phyloP scores from a whole-genome alignment of 352 stramenopile genomes.

The Phytophthora europaea region DNA sequence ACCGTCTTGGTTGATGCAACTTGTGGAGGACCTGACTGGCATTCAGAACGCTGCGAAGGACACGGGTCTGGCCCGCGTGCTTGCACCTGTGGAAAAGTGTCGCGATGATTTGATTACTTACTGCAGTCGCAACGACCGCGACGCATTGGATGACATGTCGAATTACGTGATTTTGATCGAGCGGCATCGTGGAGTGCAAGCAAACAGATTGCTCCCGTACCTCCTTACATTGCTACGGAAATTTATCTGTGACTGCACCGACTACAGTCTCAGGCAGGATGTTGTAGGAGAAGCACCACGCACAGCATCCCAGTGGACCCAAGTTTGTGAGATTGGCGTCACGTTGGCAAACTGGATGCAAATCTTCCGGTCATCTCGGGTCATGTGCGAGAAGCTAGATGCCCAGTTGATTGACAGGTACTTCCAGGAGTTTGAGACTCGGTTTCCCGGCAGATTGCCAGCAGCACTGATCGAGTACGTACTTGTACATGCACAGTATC shows the following conservation, averaged over 20 bases:
- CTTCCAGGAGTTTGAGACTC: constrained; percentile 13
- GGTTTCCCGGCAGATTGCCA: constrained; percentile 1
- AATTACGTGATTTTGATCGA: constrained; percentile 18
- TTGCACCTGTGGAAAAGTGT: not conserved
- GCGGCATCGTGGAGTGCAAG: constrained; percentile 4
- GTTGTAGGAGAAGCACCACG: not conserved
- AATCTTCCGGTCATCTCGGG: not conserved
- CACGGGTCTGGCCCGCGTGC: not conserved
- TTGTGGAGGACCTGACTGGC: constrained; percentile 19
- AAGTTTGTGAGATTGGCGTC: not conserved
- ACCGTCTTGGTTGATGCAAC: constrained; percentile 15
- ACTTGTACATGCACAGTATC: not conserved
- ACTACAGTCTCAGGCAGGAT: constrained; percentile 1
- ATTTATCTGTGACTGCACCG: not conserved
- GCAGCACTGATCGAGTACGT: not conserved
- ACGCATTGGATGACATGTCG: constrained; percentile 14
- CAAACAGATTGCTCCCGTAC: constrained; percentile 11
- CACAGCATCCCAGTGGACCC: not conserved
- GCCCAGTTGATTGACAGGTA: constrained; percentile 4
- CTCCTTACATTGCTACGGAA: constrained; percentile 16
- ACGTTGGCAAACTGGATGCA: constrained; percentile 7
- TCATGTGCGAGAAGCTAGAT: constrained; percentile 10
- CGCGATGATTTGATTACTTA: constrained; percentile 5
- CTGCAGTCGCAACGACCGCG: constrained; percentile 1
- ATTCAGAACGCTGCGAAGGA: constrained; percentile 6